Evolutionary conservation across 1,284 basidiomycete genomes (phyloP).

Genomic region (Ganoderma sinense): DNA sequence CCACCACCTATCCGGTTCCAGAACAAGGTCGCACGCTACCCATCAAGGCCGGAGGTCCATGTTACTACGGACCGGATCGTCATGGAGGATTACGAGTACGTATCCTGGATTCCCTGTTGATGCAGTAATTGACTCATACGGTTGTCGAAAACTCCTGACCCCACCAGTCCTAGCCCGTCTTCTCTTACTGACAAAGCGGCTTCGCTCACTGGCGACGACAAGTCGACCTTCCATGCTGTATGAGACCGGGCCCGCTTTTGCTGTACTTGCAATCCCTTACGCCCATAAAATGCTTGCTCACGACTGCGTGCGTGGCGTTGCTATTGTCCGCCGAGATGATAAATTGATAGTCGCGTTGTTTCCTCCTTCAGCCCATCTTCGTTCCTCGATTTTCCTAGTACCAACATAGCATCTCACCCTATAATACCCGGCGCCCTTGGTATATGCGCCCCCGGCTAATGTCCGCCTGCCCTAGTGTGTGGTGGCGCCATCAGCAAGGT

Average conservation of each 20-base stretch:
- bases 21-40: constrained; percentile 26
- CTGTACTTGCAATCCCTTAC: not conserved
- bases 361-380: not conserved
- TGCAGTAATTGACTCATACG: not conserved
- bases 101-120: not conserved
- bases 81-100: constrained; percentile 45
- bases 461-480: not conserved
- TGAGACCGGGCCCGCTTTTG: constrained; percentile 9
- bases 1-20: constrained; percentile 21
- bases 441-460: constrained; percentile 7
- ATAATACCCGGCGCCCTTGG: constrained; percentile 4
- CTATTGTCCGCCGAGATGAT: not conserved
- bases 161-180: constrained; percentile 18
- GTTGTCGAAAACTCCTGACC: not conserved
- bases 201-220: constrained; percentile 23
- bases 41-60: constrained; percentile 58
- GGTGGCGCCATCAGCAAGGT: not conserved
- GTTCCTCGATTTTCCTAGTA: constrained; percentile 6
- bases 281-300: constrained; percentile 15
- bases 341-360: not conserved
- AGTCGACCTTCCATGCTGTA: constrained; percentile 20
- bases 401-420: constrained; percentile 4
- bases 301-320: constrained; percentile 5
- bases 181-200: constrained; percentile 22
- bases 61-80: constrained; percentile 69